Percentiles rank a stretch among this genome's conserved stretches.
These are phyloP conservation scores for Tremella yokohamensis DNA, from an alignment of 768 basidiomycete genomes.

Conservation along the genomic window DNA sequence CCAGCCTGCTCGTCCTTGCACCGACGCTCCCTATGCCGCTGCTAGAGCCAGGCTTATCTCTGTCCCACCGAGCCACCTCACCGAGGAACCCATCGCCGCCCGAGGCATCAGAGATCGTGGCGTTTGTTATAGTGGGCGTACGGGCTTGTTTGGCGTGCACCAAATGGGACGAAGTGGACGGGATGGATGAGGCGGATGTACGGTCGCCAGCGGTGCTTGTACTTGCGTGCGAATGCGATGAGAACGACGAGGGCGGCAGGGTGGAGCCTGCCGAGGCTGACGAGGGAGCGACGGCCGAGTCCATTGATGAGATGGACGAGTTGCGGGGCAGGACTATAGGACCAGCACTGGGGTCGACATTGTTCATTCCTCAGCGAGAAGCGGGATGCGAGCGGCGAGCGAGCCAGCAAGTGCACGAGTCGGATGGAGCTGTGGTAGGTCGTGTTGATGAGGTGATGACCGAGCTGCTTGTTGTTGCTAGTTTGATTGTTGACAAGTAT, in stretches of 20 bases:
- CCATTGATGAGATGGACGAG: too few relatives aligned
- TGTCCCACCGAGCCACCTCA: conserved; percentile 16
- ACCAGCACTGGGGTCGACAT: too few relatives aligned
- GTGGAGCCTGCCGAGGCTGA: not conserved
- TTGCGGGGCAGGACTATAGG: too few relatives aligned
- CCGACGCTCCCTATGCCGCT: not conserved
- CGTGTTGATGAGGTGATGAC: too few relatives aligned
- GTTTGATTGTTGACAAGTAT: too few relatives aligned
- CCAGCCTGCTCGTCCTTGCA: conserved; percentile 15
- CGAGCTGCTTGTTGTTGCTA: too few relatives aligned
- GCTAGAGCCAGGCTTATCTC: not conserved
- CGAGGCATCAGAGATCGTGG: too few relatives aligned
- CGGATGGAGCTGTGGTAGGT: too few relatives aligned
- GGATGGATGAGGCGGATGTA: conserved; percentile 1
- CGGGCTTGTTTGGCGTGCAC: not conserved
- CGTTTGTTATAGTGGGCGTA: too few relatives aligned
- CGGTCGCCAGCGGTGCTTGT: not conserved
- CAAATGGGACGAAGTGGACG: not conserved
- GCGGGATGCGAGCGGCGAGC: too few relatives aligned
- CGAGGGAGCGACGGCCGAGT: not conserved
- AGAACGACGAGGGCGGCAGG: conserved; percentile 2
- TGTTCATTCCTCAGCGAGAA: too few relatives aligned
- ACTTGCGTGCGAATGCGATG: not conserved
- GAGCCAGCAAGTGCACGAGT: too few relatives aligned
- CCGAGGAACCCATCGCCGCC: conserved; percentile 18